Conservation (phyloP, 2,329 filamentous ascomycete genomes). For the Alternaria consortialis region DNA sequence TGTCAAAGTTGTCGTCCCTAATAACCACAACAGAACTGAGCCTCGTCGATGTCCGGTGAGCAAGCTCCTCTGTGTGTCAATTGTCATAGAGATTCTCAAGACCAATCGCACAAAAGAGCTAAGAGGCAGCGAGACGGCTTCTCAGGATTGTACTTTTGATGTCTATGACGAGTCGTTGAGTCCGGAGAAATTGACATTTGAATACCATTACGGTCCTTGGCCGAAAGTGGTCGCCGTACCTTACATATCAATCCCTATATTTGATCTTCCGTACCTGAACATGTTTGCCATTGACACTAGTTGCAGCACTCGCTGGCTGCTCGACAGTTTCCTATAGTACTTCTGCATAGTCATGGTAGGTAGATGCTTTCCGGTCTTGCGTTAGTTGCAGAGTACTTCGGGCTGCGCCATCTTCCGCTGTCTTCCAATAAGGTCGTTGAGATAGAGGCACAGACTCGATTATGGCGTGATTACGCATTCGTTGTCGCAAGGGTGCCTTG, state of each 20-base stretch:
- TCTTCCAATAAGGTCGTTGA: constrained; percentile 4
- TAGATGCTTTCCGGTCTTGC: not conserved
- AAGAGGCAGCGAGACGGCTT: not conserved
- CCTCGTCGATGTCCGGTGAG: constrained; percentile 1
- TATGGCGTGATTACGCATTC: constrained; percentile 16
- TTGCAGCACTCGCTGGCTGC: not conserved
- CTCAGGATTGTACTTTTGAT: not conserved
- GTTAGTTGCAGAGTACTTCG: constrained; percentile 7
- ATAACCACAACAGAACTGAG: not conserved
- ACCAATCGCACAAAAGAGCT: not conserved
- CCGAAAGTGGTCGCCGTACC: not conserved
- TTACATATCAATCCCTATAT: not conserved
- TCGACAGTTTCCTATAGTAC: not conserved
- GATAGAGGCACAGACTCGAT: not conserved
- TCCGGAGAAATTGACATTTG: not conserved
- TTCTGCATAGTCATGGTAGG: not conserved
- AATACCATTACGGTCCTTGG: not conserved
- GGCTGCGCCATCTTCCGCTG: constrained; percentile 12
- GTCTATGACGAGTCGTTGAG: not conserved
- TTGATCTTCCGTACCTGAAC: not conserved
- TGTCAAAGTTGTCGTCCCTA: not conserved
- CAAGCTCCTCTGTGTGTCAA: not conserved
- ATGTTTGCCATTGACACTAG: not conserved
- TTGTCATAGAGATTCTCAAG: not conserved
- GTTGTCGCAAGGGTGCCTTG: constrained; percentile 2